Evolutionary conservation across 371 early-diverging fungal genomes (phyloP), one percentile per base, ranked within the genome.

Genomic region (Umbelopsis sp.): DNA sequence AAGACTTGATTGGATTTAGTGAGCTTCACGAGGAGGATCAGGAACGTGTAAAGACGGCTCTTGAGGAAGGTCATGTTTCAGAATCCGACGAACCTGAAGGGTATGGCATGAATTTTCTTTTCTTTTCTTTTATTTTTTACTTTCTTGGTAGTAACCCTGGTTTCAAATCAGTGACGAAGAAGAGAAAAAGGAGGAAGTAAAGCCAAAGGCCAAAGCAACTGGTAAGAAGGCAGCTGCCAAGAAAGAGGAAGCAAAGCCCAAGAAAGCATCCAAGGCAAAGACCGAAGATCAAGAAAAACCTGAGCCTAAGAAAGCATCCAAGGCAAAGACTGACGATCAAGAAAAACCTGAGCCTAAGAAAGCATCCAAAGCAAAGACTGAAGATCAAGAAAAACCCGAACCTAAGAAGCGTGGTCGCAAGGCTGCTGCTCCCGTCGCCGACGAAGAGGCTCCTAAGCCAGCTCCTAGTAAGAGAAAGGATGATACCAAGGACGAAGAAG

Each of bases 11-110:
- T 35, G 75, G 75, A 4, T 74, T 50, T 37, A 53, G 63, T 25
- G 57, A 67, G 1, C 69, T 75, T 44, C 65, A 66, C 57, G 72
- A 72, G 2, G 76, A 70, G 20, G 76, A 75, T 24, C 37, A 67
- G 41, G 70, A 75, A 18, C 57, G 65, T 6, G 66, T 75, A 3
- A 32, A 38, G 16, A 62, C 53, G 22, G 71, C 70, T 18, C 68
- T 71, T 69, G 70, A 72, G 41, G n/a, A 37, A 10, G 76, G 72
- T 3, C 29, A 70, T 22, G 65, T 75, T 25, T 63, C 69, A 16
- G 65, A 71, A 22, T 24, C 32, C 6, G 70, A 70, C 35, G 44
- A 57, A 2, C 65, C 69, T 1, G 51, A 70, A 45, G 24, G 18
- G 48, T 48, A 20, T 12, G 48, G 29, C 29, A 29, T 29, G 29